Base-by-base conservation (phyloP, 108 stramenopile genomes). In the Skeletonema potamos region DNA sequence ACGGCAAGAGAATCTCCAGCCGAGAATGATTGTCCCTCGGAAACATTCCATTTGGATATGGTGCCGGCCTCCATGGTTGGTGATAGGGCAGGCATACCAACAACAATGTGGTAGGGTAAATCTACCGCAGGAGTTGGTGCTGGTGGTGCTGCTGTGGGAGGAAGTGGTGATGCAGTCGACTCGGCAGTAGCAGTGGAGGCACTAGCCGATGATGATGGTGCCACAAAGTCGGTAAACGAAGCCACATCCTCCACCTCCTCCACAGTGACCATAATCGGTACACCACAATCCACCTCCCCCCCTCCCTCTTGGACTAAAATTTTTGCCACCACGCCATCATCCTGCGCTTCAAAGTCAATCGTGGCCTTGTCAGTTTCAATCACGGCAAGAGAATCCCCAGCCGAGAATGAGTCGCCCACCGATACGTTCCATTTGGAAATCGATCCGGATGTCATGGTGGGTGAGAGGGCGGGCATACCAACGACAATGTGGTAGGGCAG, bases 381-480 rank as follows among this genome's bases (percentile, higher is more conserved):
- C 36, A 91, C 82, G 28, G 88, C 87, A 46, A 95, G 51, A 39
- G 84, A 81, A 65, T 86, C 82, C 5, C 94, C 94, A 5, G 93
- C 87, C n/a, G 46, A 27, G 62, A 96, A 86, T 8, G 62, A 66
- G 26, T 84, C 87, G 12, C 93, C 90, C 39, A 72, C 77, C 27
- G 70, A 39, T 8, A 86, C 75, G 54, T 82, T 85, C 91, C 93
- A 94, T 59, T 64, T 68, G 39, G 90, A 77, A 54, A 94, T 87
- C 56, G 83, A 86, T 4, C 93, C 93, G 3, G 67, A 33, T 22
- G 64, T 62, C 85, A 85, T 94, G 26, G 90, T 91, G 46, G 99
- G 99, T 63, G 94, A 96, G 32, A 99, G 86, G 30, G 97, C 96
- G 27, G 99, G 99, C 94, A 99, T 96, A 8, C 83, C 82, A 4